These are phyloP conservation scores for Parietaria judaica DNA, from an alignment of 306 rosid species.

Conservation along the genomic window DNA sequence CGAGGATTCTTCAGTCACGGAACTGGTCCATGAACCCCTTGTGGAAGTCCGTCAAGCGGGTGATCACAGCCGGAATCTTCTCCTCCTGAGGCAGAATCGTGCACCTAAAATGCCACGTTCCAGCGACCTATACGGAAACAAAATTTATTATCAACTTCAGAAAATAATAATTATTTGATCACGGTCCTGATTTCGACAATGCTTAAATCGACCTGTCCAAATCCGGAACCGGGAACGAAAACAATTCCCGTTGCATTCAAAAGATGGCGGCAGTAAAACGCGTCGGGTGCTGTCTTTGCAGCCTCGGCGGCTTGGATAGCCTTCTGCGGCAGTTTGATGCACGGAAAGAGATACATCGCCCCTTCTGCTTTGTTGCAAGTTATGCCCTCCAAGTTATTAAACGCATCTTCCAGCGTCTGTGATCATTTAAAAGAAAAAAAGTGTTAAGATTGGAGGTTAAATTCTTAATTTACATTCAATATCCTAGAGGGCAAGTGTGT, in stretches of 20 bases:
- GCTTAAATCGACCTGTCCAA: slow-evolving; percentile 64
- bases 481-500: too few relatives aligned
- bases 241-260: slow-evolving; percentile 83
- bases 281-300: slow-evolving; percentile 56
- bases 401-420: slow-evolving; percentile 65
- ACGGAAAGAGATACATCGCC: slow-evolving; percentile 84
- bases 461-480: background rate
- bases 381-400: slow-evolving; percentile 72
- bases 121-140: slow-evolving; percentile 44
- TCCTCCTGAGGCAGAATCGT: slow-evolving; percentile 94
- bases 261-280: slow-evolving; percentile 59
- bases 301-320: slow-evolving; percentile 77
- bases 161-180: too few relatives aligned
- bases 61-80: slow-evolving; percentile 76
- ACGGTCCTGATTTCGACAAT: background rate
- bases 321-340: slow-evolving; percentile 49
- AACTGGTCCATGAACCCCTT: slow-evolving; percentile 61
- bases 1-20: slow-evolving; percentile 32
- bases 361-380: slow-evolving; percentile 91
- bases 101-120: slow-evolving; percentile 98
- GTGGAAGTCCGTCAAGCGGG: slow-evolving; percentile 81
- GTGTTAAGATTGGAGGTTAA: background rate
- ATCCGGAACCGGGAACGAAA: slow-evolving; percentile 88
- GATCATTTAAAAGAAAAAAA: background rate
- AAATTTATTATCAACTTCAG: background rate